Evolutionary conservation across 352 stramenopile species (phyloP).

Genomic region (Saprolegnia parasitica): DNA sequence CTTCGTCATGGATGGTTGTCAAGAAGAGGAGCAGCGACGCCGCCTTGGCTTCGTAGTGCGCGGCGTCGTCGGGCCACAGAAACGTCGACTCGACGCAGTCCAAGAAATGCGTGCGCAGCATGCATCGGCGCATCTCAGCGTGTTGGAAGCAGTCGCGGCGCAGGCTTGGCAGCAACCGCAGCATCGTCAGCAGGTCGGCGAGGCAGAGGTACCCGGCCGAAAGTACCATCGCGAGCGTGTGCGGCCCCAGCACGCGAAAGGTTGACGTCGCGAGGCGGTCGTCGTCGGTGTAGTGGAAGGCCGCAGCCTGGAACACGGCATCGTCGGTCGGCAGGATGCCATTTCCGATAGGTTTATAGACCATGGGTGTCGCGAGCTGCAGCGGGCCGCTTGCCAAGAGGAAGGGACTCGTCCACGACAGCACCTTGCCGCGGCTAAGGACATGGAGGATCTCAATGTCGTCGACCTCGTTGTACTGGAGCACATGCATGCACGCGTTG

Average conservation of each 20-base stretch:
- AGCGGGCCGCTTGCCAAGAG: neutral
- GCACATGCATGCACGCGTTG: neutral
- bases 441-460: neutral
- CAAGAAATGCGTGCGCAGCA: neutral
- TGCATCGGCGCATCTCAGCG: neutral
- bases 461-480: neutral
- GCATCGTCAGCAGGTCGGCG: neutral
- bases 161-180: neutral
- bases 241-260: neutral
- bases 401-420: neutral
- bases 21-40: conserved; percentile 7
- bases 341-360: neutral
- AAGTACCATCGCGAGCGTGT: neutral
- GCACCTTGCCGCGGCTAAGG: neutral
- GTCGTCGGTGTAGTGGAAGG: neutral
- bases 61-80: neutral
- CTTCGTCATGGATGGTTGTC: neutral
- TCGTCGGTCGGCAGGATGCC: conserved; percentile 6
- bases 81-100: conserved; percentile 3
- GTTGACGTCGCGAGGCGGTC: neutral
- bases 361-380: neutral
- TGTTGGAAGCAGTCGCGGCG: neutral
- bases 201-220: neutral
- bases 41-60: neutral
- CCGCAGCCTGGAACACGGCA: neutral